Conservation (phyloP, 441 rosid genomes). For the Capsella rubella region DNA sequence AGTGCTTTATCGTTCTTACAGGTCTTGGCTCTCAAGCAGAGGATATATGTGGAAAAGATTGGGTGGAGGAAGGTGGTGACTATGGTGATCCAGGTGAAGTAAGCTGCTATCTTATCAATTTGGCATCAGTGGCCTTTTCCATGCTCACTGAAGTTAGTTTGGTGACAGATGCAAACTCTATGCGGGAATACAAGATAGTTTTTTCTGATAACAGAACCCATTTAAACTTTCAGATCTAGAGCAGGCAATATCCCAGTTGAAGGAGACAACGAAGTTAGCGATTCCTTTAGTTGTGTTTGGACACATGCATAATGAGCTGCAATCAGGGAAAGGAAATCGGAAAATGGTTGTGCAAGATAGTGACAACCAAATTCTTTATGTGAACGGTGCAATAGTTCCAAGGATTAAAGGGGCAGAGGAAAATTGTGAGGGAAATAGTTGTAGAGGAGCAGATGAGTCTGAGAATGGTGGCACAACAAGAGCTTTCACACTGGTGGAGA, state of each 20-base stretch:
- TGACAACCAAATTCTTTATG: conserved; percentile 62
- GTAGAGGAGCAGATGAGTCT: conserved; percentile 30
- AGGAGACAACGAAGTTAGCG: conserved; percentile 52
- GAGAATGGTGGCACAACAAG: conserved; percentile 53
- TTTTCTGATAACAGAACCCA: background rate
- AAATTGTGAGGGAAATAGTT: background rate
- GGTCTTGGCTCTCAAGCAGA: conserved; percentile 81
- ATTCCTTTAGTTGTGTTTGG: conserved; percentile 81
- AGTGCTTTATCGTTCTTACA: conserved; percentile 42
- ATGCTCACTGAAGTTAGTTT: conserved; percentile 15
- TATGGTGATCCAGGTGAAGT: conserved; percentile 89
- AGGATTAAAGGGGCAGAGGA: conserved; percentile 51
- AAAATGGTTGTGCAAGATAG: conserved; percentile 69
- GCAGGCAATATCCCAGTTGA: conserved; percentile 65
- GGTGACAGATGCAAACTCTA: background rate
- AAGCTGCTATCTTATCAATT: conserved; percentile 33
- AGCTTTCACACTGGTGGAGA: conserved; percentile 73
- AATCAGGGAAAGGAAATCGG: conserved; percentile 62
- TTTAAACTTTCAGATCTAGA: conserved; percentile 66
- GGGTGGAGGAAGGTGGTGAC: conserved; percentile 76
- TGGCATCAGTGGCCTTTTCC: conserved; percentile 21
- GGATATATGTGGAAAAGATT: conserved; percentile 90
- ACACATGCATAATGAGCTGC: conserved; percentile 91
- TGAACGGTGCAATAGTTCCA: conserved; percentile 89
- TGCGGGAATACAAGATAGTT: background rate